These are phyloP conservation scores for Bromus sterilis DNA, from an alignment of 176 grass and related monocot genomes.

Conservation along the genomic window DNA sequence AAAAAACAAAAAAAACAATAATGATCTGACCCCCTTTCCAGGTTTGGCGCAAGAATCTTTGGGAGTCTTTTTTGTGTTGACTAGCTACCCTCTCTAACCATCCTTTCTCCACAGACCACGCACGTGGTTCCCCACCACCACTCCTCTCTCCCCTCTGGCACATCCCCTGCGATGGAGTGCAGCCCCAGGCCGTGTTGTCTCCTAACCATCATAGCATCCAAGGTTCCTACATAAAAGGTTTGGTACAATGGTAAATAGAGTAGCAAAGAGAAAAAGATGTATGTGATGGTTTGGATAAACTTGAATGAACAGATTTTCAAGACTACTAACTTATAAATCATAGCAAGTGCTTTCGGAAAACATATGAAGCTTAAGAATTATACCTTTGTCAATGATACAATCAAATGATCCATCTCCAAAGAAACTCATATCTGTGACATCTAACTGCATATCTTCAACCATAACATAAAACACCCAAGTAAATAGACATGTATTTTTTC, in stretches of 20 bases:
- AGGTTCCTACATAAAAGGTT: constrained; percentile 52
- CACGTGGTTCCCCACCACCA: no score
- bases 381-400: constrained; percentile 92
- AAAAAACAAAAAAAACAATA: no score
- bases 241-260: constrained; percentile 6
- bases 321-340: background rate
- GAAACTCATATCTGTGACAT: constrained; percentile 75
- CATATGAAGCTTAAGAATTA: background rate
- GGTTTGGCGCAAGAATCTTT: no score
- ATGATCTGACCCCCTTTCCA: no score
- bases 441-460: constrained; percentile 81
- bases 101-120: no score
- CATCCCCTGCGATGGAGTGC: no score
- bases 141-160: no score
- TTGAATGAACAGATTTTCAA: background rate
- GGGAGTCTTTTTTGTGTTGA: no score
- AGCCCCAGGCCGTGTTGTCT: no score
- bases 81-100: no score
- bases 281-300: background rate
- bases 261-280: background rate
- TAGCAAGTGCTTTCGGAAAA: background rate
- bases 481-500: no score
- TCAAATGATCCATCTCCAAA: constrained; percentile 72
- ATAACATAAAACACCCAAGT: constrained; percentile 24
- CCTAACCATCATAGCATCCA: constrained; percentile 98